Conservation (phyloP, 2,329 filamentous ascomycete genomes). For the Aureobasidium sp. region DNA sequence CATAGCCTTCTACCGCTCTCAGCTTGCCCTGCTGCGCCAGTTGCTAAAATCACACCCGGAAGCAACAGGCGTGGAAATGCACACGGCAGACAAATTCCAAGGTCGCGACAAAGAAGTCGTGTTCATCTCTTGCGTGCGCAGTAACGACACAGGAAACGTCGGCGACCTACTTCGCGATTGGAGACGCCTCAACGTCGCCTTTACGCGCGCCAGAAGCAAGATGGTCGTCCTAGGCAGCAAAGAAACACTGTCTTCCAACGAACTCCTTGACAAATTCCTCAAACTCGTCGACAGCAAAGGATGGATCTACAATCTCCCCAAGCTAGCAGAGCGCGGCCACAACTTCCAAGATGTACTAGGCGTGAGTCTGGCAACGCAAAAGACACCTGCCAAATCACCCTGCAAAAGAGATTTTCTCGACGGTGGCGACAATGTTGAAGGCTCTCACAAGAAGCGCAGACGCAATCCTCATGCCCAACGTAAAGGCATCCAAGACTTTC, state of each 20-base stretch:
- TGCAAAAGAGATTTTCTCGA: neutral
- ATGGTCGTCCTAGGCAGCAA: conserved; percentile 79
- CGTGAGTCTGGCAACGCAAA: conserved; percentile 2
- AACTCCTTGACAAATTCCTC: conserved; percentile 72
- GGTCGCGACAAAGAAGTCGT: conserved; percentile 93
- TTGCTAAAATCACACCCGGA: conserved; percentile 44
- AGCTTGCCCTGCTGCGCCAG: conserved; percentile 75
- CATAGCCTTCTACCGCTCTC: conserved; percentile 93
- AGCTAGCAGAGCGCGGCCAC: conserved; percentile 1
- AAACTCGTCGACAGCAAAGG: conserved; percentile 64
- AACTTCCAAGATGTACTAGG: neutral
- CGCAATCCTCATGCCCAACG: conserved; percentile 8
- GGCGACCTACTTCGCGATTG: conserved; percentile 88
- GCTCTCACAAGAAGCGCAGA: neutral
- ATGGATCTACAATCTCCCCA: conserved; percentile 53
- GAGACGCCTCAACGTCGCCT: conserved; percentile 89
- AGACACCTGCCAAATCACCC: neutral
- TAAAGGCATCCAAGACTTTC: conserved; percentile 4
- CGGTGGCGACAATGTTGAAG: neutral
- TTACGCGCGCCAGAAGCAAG: conserved; percentile 89
- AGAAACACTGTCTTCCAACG: conserved; percentile 62
- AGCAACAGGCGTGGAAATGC: conserved; percentile 69
- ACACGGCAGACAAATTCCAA: conserved; percentile 95
- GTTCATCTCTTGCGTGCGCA: conserved; percentile 78
- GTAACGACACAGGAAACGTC: conserved; percentile 74